phyloP scores from a whole-genome alignment of 495 filamentous ascomycete species.

The Viridothelium virens region DNA sequence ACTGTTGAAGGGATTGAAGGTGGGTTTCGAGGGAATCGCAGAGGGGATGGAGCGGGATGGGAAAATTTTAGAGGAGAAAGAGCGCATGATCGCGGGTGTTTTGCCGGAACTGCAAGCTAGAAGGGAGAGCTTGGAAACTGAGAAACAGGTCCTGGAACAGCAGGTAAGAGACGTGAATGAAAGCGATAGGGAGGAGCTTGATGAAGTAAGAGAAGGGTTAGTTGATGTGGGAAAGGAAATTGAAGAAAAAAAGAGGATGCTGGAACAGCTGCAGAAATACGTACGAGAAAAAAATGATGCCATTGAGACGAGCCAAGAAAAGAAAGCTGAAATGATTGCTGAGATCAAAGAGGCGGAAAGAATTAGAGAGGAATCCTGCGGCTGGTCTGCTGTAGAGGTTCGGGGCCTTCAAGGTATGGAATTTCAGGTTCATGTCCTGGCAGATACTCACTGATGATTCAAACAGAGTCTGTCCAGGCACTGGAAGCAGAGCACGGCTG shows the following conservation, averaged over 20 bases:
- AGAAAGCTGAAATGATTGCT: slow-evolving; percentile 57
- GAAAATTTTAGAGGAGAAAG: slow-evolving; percentile 55
- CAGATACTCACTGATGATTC: slow-evolving; percentile 8
- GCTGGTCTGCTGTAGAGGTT: slow-evolving; percentile 79
- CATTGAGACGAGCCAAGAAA: slow-evolving; percentile 51
- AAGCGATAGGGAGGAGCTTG: slow-evolving; percentile 70
- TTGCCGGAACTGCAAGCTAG: slow-evolving; percentile 58
- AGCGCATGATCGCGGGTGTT: slow-evolving; percentile 53
- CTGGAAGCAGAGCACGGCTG: slow-evolving; percentile 71
- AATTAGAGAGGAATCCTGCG: slow-evolving; percentile 75
- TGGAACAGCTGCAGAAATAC: slow-evolving; percentile 56
- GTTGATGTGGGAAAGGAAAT: slow-evolving; percentile 58
- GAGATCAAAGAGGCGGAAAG: slow-evolving; percentile 81
- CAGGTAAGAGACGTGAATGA: slow-evolving; percentile 68
- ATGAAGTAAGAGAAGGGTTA: slow-evolving; percentile 56
- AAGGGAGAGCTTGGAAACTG: slow-evolving; percentile 49
- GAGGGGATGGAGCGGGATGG: slow-evolving; percentile 73
- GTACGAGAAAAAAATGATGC: slow-evolving; percentile 54
- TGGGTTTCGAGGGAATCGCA: slow-evolving; percentile 63
- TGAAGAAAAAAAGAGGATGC: slow-evolving; percentile 53
- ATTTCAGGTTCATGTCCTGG: not conserved
- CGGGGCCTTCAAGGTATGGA: slow-evolving; percentile 58
- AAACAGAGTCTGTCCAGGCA: slow-evolving; percentile 53
- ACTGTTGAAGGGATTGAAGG: slow-evolving; percentile 72
- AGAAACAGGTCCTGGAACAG: slow-evolving; percentile 58